These are phyloP conservation scores for Phaseolus coccineus DNA, from an alignment of 331 rosid genomes.

Conservation along the genomic window DNA sequence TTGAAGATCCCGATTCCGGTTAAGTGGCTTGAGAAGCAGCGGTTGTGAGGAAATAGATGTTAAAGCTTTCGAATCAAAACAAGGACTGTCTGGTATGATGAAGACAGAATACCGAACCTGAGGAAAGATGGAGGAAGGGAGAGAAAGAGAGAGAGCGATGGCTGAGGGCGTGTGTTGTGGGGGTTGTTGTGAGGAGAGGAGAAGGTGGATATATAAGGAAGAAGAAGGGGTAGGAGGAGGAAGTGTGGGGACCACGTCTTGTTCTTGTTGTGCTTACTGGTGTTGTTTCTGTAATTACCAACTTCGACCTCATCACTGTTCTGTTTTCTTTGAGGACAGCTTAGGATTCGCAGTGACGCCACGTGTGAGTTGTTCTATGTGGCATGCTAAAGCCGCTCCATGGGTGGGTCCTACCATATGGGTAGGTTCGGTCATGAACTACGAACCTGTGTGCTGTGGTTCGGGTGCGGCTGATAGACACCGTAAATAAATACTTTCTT, in stretches of 20 bases:
- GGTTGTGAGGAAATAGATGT: background rate
- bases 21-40: background rate
- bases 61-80: background rate
- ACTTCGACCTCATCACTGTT: conserved; percentile 33
- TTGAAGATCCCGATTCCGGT: background rate
- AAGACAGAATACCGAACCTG: background rate
- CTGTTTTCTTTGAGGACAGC: conserved; percentile 40
- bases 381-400: conserved; percentile 54
- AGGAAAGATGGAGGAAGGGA: background rate
- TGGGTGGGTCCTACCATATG: conserved; percentile 38
- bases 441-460: background rate
- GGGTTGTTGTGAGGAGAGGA: conserved; percentile 14
- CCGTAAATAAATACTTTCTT: background rate
- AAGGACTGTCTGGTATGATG: background rate
- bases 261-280: background rate
- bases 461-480: background rate
- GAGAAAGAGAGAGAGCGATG: background rate
- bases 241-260: conserved; percentile 37
- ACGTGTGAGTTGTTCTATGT: conserved; percentile 54
- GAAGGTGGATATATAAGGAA: conserved; percentile 34
- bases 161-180: conserved; percentile 2
- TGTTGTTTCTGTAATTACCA: conserved; percentile 30
- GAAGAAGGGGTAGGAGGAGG: background rate
- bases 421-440: background rate
- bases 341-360: conserved; percentile 35